A percentile compares a stretch with the other conserved stretches of the same genome.
Conservation (phyloP, 2,329 filamentous ascomycete species). For the Trichophyton rubrum region DNA sequence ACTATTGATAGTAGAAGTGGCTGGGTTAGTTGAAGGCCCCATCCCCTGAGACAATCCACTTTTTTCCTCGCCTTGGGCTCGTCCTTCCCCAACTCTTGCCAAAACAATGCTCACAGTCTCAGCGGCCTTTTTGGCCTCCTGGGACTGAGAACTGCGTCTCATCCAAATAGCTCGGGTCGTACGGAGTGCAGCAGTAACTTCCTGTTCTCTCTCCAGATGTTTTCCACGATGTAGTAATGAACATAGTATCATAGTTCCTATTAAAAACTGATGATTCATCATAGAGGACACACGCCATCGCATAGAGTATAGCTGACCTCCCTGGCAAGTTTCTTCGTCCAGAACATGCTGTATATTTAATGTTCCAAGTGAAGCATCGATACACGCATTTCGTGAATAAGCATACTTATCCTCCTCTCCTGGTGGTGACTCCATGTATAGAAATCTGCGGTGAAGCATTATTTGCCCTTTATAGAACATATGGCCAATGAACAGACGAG, state of each 20-base stretch:
- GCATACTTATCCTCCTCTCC: background rate
- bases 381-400: constrained; percentile 34
- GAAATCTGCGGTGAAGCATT: constrained; percentile 16
- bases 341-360: constrained; percentile 38
- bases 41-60: background rate
- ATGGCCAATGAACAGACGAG: constrained; percentile 15
- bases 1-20: background rate
- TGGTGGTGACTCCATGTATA: constrained; percentile 8
- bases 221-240: constrained; percentile 14
- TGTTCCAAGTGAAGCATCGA: constrained; percentile 36
- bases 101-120: background rate
- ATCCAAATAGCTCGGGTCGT: background rate
- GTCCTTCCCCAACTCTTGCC: background rate
- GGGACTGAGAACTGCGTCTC: background rate
- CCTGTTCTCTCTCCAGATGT: constrained; percentile 9
- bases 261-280: constrained; percentile 47
- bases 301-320: constrained; percentile 39
- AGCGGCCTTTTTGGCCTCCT: background rate
- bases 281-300: constrained; percentile 47
- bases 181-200: constrained; percentile 13
- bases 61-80: background rate
- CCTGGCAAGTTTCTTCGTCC: constrained; percentile 40
- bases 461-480: constrained; percentile 17
- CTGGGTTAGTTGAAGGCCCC: background rate
- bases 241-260: constrained; percentile 48